Evolutionary conservation across 495 filamentous ascomycete species (phyloP).

Genomic region (Podospora anserina): DNA sequence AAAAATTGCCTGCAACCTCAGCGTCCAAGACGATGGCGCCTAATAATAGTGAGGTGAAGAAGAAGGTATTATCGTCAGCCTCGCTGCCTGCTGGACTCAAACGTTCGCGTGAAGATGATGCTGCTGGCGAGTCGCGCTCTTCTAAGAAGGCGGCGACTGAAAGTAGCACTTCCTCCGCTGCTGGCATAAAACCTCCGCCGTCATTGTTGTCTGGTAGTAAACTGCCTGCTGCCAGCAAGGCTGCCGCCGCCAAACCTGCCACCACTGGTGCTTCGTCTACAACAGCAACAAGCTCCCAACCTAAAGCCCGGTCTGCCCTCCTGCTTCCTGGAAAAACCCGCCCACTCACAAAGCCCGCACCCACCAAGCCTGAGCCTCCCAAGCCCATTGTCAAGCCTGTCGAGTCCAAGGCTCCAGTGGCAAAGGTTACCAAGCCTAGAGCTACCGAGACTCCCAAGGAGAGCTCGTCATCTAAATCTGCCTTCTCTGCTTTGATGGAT

Average conservation of each 20-base stretch:
- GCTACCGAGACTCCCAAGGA: slow-evolving; percentile 21
- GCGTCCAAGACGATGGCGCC: slow-evolving; percentile 11
- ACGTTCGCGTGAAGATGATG: slow-evolving; percentile 40
- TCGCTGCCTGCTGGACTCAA: slow-evolving; percentile 18
- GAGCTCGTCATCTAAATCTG: slow-evolving; percentile 30
- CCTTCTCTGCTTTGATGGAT: slow-evolving; percentile 53
- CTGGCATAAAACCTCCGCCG: not conserved
- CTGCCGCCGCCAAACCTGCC: slow-evolving; percentile 33
- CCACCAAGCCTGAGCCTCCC: slow-evolving; percentile 27
- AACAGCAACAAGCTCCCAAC: slow-evolving; percentile 10
- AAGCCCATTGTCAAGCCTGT: slow-evolving; percentile 28
- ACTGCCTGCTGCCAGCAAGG: slow-evolving; percentile 25
- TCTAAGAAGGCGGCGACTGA: slow-evolving; percentile 43
- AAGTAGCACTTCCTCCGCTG: slow-evolving; percentile 15
- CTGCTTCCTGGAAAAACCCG: slow-evolving; percentile 39
- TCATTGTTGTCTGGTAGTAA: slow-evolving; percentile 15
- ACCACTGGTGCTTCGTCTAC: slow-evolving; percentile 23
- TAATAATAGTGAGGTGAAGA: slow-evolving; percentile 9
- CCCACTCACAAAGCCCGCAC: slow-evolving; percentile 30
- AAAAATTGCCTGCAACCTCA: slow-evolving; percentile 11
- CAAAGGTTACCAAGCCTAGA: slow-evolving; percentile 23
- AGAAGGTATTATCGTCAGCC: slow-evolving; percentile 4
- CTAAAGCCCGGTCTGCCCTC: slow-evolving; percentile 25
- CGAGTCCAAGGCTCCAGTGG: slow-evolving; percentile 12
- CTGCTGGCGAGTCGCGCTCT: slow-evolving; percentile 31